These are phyloP conservation scores for Escallonia herrerae DNA, from an alignment of 129 eudicot species.

Conservation along the genomic window DNA sequence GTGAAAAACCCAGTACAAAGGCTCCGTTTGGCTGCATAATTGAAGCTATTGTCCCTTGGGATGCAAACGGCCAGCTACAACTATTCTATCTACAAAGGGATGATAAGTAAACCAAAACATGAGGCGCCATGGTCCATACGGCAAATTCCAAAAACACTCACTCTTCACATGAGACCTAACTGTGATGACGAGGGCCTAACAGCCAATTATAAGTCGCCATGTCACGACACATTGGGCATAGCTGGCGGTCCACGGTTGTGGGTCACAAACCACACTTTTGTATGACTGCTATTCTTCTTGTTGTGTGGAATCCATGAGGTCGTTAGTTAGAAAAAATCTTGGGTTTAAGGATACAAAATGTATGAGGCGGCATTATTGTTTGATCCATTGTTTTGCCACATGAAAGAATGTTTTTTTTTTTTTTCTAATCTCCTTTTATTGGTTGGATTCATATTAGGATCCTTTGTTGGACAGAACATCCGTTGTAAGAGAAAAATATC, in stretches of 20 bases:
- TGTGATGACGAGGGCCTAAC: conserved; percentile 15
- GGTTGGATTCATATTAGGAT: no score
- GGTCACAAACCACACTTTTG: no score
- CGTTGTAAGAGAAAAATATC: no score
- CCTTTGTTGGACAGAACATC: no score
- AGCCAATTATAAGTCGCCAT: conserved; percentile 14
- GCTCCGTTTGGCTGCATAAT: conserved; percentile 8
- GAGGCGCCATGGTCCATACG: conserved; percentile 11
- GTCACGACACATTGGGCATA: neutral
- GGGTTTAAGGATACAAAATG: conserved; percentile 10
- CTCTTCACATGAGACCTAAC: neutral
- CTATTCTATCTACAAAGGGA: conserved; percentile 10
- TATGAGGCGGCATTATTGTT: conserved; percentile 20
- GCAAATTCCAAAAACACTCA: conserved; percentile 10
- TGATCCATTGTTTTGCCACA: conserved; percentile 11
- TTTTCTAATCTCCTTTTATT: neutral
- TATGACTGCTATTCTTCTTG: no score
- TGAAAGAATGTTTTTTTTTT: conserved; percentile 13
- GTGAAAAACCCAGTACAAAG: neutral
- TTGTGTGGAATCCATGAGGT: no score
- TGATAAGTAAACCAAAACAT: conserved; percentile 27
- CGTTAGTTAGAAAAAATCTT: no score
- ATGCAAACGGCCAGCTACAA: neutral
- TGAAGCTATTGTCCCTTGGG: conserved; percentile 7
- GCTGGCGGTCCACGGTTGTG: no score